A percentile compares a stretch with the other conserved stretches of the same genome.
These are phyloP conservation scores for Kazachstania sp. DNA, from an alignment of 1,139 yeast genomes.

Conservation along the genomic window DNA sequence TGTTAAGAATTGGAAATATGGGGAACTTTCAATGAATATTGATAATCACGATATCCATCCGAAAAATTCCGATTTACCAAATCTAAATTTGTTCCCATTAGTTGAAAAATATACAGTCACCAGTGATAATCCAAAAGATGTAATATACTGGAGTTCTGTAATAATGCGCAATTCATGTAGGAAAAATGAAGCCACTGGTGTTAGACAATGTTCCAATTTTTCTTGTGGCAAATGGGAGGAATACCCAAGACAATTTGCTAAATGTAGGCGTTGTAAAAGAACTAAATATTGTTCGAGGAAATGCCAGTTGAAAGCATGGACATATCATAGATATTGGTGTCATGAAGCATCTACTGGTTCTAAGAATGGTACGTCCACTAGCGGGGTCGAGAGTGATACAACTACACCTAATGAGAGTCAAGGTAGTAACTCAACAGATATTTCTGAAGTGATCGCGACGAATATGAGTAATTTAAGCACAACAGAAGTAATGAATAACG, in stretches of 20 bases:
- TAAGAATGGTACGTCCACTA: constrained; percentile 3
- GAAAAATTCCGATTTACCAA: constrained; percentile 16
- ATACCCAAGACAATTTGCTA: constrained; percentile 83
- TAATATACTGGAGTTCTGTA: constrained; percentile 95
- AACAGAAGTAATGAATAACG: background rate
- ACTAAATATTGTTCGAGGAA: constrained; percentile 91
- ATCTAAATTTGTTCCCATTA: constrained; percentile 72
- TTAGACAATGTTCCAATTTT: constrained; percentile 89
- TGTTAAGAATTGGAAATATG: constrained; percentile 13
- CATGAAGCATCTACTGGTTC: constrained; percentile 20
- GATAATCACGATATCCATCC: constrained; percentile 16
- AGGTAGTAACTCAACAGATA: background rate
- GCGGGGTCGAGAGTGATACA: constrained; percentile 6
- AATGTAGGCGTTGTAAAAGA: constrained; percentile 87
- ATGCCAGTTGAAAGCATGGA: constrained; percentile 91
- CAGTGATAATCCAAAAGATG: constrained; percentile 55
- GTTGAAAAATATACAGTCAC: constrained; percentile 86
- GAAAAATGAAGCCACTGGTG: constrained; percentile 85
- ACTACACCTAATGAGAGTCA: constrained; percentile 6
- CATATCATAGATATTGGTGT: constrained; percentile 92
- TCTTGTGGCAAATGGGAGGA: constrained; percentile 96
- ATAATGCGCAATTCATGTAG: constrained; percentile 93
- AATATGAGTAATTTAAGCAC: constrained; percentile 1
- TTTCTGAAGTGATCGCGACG: background rate
- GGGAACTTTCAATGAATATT: constrained; percentile 14